Evolutionary conservation across 139 green algal species (phyloP).

Genomic region (Haematococcus lacustris): DNA sequence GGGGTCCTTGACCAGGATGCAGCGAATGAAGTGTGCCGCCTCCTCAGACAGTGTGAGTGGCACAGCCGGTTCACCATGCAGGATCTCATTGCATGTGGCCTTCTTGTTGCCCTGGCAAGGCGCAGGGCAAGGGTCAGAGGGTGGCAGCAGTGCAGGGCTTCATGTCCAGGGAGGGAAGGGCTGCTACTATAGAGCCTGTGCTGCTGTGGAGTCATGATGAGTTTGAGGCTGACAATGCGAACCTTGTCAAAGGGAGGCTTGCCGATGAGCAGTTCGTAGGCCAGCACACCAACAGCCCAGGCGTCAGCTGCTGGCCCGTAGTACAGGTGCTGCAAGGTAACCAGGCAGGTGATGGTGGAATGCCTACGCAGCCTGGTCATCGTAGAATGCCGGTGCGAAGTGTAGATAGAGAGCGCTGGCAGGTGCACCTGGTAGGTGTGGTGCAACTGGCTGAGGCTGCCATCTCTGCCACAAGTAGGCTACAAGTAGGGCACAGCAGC

Average conservation of each 20-base stretch:
- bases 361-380: too few species aligned
- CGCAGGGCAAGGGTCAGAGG: background rate
- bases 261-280: constrained; percentile 53
- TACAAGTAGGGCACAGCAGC: too few species aligned
- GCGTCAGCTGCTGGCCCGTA: constrained; percentile 49
- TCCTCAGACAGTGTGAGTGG: constrained; percentile 30
- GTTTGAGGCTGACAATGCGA: background rate
- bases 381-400: too few species aligned
- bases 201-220: background rate
- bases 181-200: background rate
- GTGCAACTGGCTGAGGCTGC: too few species aligned
- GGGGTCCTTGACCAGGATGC: constrained; percentile 37
- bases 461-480: too few species aligned
- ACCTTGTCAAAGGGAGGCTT: constrained; percentile 53
- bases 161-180: background rate
- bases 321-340: constrained; percentile 16
- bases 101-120: constrained; percentile 38
- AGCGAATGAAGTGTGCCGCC: constrained; percentile 32
- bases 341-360: too few species aligned
- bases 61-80: constrained; percentile 26
- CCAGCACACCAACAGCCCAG: constrained; percentile 57
- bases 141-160: background rate
- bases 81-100: constrained; percentile 39
- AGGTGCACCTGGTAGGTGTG: too few species aligned
- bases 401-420: too few species aligned